Evolutionary conservation across 208 protist genomes (phyloP).

Genomic region (Naegleria fowleri): DNA sequence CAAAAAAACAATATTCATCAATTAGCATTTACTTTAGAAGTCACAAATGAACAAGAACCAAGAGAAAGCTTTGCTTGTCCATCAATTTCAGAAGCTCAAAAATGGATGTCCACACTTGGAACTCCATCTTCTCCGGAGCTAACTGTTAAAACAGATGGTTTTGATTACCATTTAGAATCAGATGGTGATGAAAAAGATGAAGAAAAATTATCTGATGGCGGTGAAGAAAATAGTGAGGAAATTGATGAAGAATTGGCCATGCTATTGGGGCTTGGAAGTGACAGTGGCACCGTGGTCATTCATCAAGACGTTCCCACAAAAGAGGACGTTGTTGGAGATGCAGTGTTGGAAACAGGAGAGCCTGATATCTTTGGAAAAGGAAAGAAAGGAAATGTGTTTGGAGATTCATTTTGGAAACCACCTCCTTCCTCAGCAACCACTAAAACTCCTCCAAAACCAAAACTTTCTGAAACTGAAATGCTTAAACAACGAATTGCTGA

Average conservation of each 20-base stretch:
- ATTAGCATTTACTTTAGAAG: background rate
- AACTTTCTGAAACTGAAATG: background rate
- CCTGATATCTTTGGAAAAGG: background rate
- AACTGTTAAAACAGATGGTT: background rate
- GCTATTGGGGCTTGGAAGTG: background rate
- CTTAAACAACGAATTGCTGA: background rate
- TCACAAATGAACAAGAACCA: background rate
- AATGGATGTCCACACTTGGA: background rate
- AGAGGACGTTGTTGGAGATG: background rate
- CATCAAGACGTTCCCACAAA: background rate
- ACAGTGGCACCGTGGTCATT: background rate
- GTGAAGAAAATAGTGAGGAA: background rate
- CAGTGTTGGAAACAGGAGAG: background rate
- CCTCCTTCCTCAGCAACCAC: background rate
- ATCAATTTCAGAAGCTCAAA: background rate
- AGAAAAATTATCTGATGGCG: background rate
- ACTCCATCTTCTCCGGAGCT: background rate
- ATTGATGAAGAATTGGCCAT: background rate
- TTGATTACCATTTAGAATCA: background rate
- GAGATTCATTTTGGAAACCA: background rate
- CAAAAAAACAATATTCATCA: background rate
- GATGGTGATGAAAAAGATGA: background rate
- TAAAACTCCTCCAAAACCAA: background rate
- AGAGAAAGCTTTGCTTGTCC: background rate
- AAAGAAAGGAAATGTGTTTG: background rate